These are phyloP conservation scores for Dothideomycetes sp. DNA, from an alignment of 2,329 filamentous ascomycete genomes.

Conservation along the genomic window DNA sequence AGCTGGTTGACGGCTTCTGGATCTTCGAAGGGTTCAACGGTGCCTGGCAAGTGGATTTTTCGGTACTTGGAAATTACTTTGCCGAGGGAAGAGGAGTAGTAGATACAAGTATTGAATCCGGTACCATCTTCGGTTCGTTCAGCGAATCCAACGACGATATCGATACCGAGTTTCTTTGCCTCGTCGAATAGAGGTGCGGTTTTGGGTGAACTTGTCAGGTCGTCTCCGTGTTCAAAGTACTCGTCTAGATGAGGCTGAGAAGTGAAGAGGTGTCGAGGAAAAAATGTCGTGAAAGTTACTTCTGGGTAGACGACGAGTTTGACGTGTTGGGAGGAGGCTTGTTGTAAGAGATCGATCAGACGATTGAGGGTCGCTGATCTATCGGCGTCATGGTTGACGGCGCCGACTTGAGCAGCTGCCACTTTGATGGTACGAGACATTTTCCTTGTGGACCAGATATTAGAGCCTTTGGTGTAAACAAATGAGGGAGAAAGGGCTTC, in stretches of 20 bases:
- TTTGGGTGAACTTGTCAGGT: constrained; percentile 34
- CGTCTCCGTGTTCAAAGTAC: constrained; percentile 44
- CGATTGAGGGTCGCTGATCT: constrained; percentile 38
- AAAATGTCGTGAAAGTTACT: constrained; percentile 49
- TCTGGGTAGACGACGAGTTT: constrained; percentile 47
- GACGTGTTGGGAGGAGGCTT: constrained; percentile 37
- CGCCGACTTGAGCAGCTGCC: constrained; percentile 48
- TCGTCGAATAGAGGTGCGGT: constrained; percentile 41
- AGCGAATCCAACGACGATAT: constrained; percentile 46
- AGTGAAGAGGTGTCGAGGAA: constrained; percentile 39
- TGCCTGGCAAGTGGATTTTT: constrained; percentile 48
- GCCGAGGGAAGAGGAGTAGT: constrained; percentile 38
- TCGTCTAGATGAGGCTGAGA: constrained; percentile 33
- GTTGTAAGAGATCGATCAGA: constrained; percentile 41
- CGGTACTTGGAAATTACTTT: constrained; percentile 44
- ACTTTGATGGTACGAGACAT: constrained; percentile 37
- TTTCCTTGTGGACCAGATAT: too few species aligned
- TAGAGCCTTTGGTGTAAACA: too few species aligned
- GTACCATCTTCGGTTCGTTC: constrained; percentile 38
- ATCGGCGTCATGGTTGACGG: constrained; percentile 35
- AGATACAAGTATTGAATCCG: constrained; percentile 44
- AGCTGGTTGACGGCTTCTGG: constrained; percentile 44
- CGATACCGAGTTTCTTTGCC: constrained; percentile 39
- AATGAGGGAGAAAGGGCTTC: too few species aligned
- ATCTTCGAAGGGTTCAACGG: constrained; percentile 41